Evolutionary conservation across 768 basidiomycete genomes (phyloP).

Genomic region (Nidularia sp.): DNA sequence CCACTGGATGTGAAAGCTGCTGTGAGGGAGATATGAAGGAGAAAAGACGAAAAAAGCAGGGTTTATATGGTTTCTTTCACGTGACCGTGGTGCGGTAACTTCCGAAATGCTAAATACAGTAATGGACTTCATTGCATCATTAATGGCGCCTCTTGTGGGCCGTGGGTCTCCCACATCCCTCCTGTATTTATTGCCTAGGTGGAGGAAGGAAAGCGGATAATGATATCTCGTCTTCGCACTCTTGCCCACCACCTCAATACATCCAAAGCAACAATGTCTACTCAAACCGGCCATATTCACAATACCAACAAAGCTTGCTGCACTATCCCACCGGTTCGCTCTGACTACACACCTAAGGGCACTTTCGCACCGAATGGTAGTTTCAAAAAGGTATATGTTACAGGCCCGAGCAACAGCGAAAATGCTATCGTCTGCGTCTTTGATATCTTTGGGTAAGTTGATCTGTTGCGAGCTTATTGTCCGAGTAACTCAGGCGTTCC

Average conservation of each 20-base stretch:
- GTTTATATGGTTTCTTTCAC: too few relatives aligned
- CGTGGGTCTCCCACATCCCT: not conserved
- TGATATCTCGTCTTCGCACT: slow-evolving; percentile 30
- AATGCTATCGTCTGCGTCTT: slow-evolving; percentile 54
- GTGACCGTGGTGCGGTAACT: too few relatives aligned
- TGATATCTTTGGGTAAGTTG: slow-evolving; percentile 57
- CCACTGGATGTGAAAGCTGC: slow-evolving; percentile 25
- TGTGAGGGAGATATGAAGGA: slow-evolving; percentile 22
- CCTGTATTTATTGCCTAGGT: not conserved
- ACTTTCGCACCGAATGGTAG: slow-evolving; percentile 39
- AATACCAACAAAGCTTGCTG: slow-evolving; percentile 47
- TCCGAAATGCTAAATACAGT: too few relatives aligned
- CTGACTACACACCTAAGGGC: slow-evolving; percentile 50
- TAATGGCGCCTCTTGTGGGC: too few relatives aligned
- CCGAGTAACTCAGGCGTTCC: not conserved
- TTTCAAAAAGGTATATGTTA: slow-evolving; percentile 49
- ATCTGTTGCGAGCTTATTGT: not conserved
- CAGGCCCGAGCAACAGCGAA: slow-evolving; percentile 42
- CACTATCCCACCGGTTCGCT: slow-evolving; percentile 49
- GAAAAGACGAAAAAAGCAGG: not conserved
- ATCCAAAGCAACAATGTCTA: slow-evolving; percentile 27
- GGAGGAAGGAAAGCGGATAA: slow-evolving; percentile 2
- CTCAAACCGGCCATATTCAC: slow-evolving; percentile 16
- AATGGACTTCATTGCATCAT: too few relatives aligned
- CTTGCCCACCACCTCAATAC: slow-evolving; percentile 32